Base-by-base conservation (phyloP, 306 rosid species). In the Arachis hypogaea region DNA sequence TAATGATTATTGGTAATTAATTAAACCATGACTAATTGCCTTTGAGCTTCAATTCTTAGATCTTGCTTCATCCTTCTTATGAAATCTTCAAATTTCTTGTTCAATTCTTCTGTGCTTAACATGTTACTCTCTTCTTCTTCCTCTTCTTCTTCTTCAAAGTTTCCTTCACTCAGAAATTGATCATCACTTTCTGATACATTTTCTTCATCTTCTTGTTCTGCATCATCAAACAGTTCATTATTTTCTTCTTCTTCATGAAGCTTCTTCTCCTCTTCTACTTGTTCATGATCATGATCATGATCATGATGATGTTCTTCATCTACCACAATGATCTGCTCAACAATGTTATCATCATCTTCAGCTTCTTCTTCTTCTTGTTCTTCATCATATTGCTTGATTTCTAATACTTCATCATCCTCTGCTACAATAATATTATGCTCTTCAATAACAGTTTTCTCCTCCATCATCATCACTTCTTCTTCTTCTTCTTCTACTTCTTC, bases 51-150 rank as follows among this genome's bases (percentile, higher is more conserved):
- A 50, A 86, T 74, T 68, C 89, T 85, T 11, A 91, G 58, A 82
- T 78, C 96, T 78, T 80, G 85, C 85, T 81, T 93, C 92, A 87
- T 86, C 74, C 78, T 93, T 77, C 84, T 87, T 38, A 93, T 93
- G 42, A 93, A 93, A 18, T 93, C 97, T 61, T 93, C 98, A 57
- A 91, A 79, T 60, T 83, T 93, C 83, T 83, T 85, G 82, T 93
- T 89, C 59, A 90, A 45, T 69, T 93, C 97, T 73, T 93, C 98
- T 57, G 93, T 84, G 56, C 86, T 90, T 52, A 88, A 44, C 78
- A 2, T 60, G 54, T 78, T 76, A 18, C 61, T 44, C 62, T 77
- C 90, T 60, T 69, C 89, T 30, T 79, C 93, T 14, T 55, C 81
- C 4, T 70, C 52, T n/a, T 63, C 89, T 56, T 79, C 86, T 0